phyloP scores from a whole-genome alignment of 1,284 basidiomycete genomes.

The Trichosporon ovoides region DNA sequence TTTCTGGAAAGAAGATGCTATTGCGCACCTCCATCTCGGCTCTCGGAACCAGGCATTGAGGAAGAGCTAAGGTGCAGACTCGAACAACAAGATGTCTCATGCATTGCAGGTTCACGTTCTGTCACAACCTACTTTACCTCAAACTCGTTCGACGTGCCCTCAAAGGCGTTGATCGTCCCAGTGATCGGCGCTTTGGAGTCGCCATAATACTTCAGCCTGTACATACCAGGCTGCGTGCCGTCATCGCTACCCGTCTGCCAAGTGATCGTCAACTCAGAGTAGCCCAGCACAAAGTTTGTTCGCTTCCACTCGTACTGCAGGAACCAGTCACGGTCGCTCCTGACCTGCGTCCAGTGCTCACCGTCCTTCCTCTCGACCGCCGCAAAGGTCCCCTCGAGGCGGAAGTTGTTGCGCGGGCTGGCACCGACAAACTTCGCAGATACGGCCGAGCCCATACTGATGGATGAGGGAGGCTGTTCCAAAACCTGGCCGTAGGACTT shows the following conservation, averaged over 20 bases:
- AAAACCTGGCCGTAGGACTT: slow-evolving; percentile 8
- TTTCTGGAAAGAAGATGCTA: too few relatives aligned
- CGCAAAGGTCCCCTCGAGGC: slow-evolving; percentile 16
- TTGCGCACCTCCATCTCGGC: too few relatives aligned
- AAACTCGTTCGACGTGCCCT: slow-evolving; percentile 3
- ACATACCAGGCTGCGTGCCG: slow-evolving; percentile 6
- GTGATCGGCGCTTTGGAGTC: slow-evolving; percentile 12
- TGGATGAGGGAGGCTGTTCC: slow-evolving; percentile 2
- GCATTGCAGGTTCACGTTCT: too few relatives aligned
- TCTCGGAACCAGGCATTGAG: too few relatives aligned
- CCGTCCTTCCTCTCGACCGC: slow-evolving; percentile 12
- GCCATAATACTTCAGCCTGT: slow-evolving; percentile 16
- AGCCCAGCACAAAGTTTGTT: slow-evolving; percentile 2
- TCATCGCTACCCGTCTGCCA: slow-evolving; percentile 14
- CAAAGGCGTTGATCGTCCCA: slow-evolving; percentile 9
- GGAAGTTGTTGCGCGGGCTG: slow-evolving; percentile 21
- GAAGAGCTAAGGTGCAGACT: too few relatives aligned
- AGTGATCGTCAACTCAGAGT: slow-evolving; percentile 5
- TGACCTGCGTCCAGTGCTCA: slow-evolving; percentile 11
- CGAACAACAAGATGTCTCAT: too few relatives aligned
- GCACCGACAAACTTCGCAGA: slow-evolving; percentile 10
- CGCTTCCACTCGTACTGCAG: slow-evolving; percentile 14
- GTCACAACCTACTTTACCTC: too few relatives aligned
- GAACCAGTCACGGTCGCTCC: slow-evolving; percentile 15
- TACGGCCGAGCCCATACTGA: background rate